These are phyloP conservation scores for Melanomma pulvis-pyrius DNA, from an alignment of 495 filamentous ascomycete species.

Conservation along the genomic window DNA sequence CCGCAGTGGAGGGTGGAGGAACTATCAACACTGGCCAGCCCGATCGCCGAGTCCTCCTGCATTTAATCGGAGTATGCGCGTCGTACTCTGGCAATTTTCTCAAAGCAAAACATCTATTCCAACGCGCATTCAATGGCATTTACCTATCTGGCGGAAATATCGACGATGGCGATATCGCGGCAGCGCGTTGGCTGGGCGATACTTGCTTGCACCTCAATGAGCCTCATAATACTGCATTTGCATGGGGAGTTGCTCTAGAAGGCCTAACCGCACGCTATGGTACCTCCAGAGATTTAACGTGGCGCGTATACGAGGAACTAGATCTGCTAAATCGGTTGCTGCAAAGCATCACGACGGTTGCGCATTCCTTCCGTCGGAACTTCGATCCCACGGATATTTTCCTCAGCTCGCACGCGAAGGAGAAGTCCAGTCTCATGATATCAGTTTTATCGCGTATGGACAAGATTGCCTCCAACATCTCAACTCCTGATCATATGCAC, in stretches of 20 bases:
- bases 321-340: constrained; percentile 1
- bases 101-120: constrained; percentile 28
- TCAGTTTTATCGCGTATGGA: constrained; percentile 7
- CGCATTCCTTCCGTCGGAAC: constrained; percentile 9
- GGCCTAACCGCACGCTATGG: constrained; percentile 14
- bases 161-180: constrained; percentile 36
- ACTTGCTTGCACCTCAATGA: constrained; percentile 31
- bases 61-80: constrained; percentile 29
- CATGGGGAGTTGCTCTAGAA: constrained; percentile 28
- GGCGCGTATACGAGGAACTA: constrained; percentile 10
- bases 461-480: neutral
- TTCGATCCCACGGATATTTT: constrained; percentile 19
- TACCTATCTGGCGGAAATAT: constrained; percentile 14
- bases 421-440: constrained; percentile 13
- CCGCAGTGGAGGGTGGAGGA: constrained; percentile 21
- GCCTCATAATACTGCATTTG: constrained; percentile 29
- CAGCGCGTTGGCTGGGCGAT: constrained; percentile 36
- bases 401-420: neutral
- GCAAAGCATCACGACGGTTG: constrained; percentile 2
- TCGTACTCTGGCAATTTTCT: constrained; percentile 29
- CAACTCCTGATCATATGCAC: neutral
- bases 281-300: constrained; percentile 2
- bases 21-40: constrained; percentile 13
- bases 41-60: constrained; percentile 15
- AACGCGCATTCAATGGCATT: constrained; percentile 17